Evolutionary conservation across 2,329 filamentous ascomycete species (phyloP), one percentile per base, ranked within the genome.

Genomic region (Sclerotinia subarctica): DNA sequence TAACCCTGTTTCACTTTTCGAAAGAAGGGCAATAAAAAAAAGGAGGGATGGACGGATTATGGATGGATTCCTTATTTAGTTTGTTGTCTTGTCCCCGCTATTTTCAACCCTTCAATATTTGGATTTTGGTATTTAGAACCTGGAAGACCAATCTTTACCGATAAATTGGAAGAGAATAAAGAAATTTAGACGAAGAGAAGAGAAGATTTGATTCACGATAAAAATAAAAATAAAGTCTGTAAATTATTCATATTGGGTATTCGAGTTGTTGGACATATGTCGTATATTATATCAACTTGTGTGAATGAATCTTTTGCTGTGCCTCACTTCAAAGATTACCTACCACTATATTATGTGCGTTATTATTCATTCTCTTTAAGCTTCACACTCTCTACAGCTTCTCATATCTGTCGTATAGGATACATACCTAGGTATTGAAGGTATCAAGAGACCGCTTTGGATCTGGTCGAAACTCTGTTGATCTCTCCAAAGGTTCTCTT

Each of bases 1-100:
- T 46, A 51, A 51, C 46, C 59, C 59, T 51, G 59, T 51, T 51
- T 62, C 59, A 62, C 44, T 49, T 49, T 62, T 21, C 15, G 6
- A n/a, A 35, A 42, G 38, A 42, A 42, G 24, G 19, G 15, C 42
- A 60, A 35, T 26, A 38, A 51, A 38, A 60, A 62, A 62, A 51
- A 62, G 59, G 59, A 62, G 59, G 21, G 59, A 56, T 56, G 53
- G 53, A 56, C 38, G 29, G 53, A 38, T 51, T 62, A 56, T 56
- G 53, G 53, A 56, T 56, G 29, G 53, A 38, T 51, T 62, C 46
- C 15, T 26, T 38, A 62, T 38, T 38, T 49, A 13, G 38, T 60
- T 51, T 62, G 46, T 62, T 62, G 59, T 62, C 59, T 51, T 24
- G 46, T 51, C 59, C 21, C 59, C 59, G 59, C 59, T 62, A 59